Percentiles rank a stretch among this genome's conserved stretches.
Conservation (phyloP, 306 rosid genomes). For the Dicorynia guianensis region DNA sequence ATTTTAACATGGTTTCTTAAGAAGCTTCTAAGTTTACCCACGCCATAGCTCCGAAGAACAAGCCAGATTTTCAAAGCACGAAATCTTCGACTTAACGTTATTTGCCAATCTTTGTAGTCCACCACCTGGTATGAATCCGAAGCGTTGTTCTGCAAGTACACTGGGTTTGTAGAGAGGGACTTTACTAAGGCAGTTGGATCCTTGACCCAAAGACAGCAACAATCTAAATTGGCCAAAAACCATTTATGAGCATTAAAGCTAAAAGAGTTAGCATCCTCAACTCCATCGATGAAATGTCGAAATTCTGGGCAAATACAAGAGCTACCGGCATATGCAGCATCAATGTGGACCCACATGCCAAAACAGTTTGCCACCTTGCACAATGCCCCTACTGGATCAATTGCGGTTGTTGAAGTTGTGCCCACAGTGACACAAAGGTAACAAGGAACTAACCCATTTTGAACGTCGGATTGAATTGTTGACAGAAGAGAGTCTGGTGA, state of each 20-base stretch:
- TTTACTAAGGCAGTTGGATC: slow-evolving; percentile 37
- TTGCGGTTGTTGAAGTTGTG: slow-evolving; percentile 61
- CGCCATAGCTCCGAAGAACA: slow-evolving; percentile 62
- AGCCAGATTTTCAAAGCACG: slow-evolving; percentile 59
- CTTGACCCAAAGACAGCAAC: slow-evolving; percentile 71
- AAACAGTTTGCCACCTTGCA: slow-evolving; percentile 53
- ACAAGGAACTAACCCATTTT: slow-evolving; percentile 59
- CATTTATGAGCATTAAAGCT: slow-evolving; percentile 74
- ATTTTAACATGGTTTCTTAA: slow-evolving; percentile 54
- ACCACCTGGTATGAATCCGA: slow-evolving; percentile 60
- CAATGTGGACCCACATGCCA: slow-evolving; percentile 70
- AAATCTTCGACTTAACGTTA: slow-evolving; percentile 61
- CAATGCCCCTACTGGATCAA: slow-evolving; percentile 54
- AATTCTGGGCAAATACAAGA: slow-evolving; percentile 73
- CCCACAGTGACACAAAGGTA: slow-evolving; percentile 63
- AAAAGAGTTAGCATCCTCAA: slow-evolving; percentile 55
- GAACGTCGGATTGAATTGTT: slow-evolving; percentile 47
- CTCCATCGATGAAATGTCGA: slow-evolving; percentile 51
- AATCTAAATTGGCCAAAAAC: slow-evolving; percentile 57
- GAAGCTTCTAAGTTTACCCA: slow-evolving; percentile 56
- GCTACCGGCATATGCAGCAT: slow-evolving; percentile 74
- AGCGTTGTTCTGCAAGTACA: slow-evolving; percentile 53
- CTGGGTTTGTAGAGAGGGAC: slow-evolving; percentile 51
- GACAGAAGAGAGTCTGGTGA: slow-evolving; percentile 41
- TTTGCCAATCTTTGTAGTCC: slow-evolving; percentile 72